Base-by-base conservation (phyloP, 1,139 yeast species). In the Candida sp. region DNA sequence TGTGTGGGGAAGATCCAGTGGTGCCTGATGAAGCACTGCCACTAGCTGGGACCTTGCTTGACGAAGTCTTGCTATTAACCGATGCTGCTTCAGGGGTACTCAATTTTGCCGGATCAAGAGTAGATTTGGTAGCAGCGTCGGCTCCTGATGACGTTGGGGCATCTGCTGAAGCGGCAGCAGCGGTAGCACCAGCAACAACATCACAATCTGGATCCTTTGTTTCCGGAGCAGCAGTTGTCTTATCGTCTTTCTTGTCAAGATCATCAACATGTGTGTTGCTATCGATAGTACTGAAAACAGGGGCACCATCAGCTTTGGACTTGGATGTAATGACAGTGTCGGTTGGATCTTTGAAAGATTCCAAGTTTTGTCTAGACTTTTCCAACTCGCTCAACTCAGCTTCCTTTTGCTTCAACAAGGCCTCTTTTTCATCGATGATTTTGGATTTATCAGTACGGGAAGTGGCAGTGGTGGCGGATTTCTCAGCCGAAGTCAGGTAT, bases 271-370 rank as follows among this genome's bases (percentile, higher is more conserved):
- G 82, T 23, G 56, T 50, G 55, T 70, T 72, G 55, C 68, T 63
- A 53, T 77, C 82, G 47, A 77, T 77, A 22, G 78, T 75, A 5
- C 80, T 66, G 42, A 54, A 63, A 3, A 50, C 54, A 4, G 52
- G 48, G 1, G 57, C 41, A 2, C 72, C 73, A 2, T 61, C 57
- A 2, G 58, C 44, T 45, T 58, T 61, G 8, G 48, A 35, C 27
- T 60, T 62, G 7, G 69, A 56, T 23, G 61, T 52, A 42, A 77
- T 65, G 17, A 75, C 60, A 3, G 59, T 50, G 52, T 76, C 81
- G 25, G 66, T 59, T 17, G 59, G 51, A 28, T 72, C 73, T 53
- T 67, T 69, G 12, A 66, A 59, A 7, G 62, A 54, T 8, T 66
- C 63, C 56, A 72, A 63, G 4, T 43, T 50, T 27, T 54, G 54